phyloP scores from a whole-genome alignment of 257 asterid genomes.

The Marsdenia floribunda region DNA sequence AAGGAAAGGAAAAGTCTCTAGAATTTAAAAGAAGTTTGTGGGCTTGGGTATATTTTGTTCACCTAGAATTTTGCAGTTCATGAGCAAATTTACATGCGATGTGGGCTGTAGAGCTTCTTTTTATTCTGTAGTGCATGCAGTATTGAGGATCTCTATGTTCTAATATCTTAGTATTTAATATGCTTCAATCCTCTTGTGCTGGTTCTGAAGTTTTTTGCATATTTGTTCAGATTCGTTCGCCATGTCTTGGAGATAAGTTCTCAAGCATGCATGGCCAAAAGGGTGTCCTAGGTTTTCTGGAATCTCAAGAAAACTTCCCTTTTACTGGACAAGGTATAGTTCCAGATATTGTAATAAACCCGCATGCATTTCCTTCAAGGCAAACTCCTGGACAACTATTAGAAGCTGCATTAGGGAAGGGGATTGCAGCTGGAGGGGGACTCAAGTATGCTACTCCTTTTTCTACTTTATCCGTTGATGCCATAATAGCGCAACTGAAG shows the following conservation, averaged over 20 bases:
- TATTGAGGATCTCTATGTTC: background rate
- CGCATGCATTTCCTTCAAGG: slow-evolving; percentile 94
- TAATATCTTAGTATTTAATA: background rate
- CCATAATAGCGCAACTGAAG: slow-evolving; percentile 70
- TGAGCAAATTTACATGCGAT: background rate
- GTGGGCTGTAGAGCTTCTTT: background rate
- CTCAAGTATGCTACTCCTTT: slow-evolving; percentile 85
- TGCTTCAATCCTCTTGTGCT: background rate
- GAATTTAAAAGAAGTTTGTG: background rate
- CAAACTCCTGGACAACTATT: slow-evolving; percentile 95
- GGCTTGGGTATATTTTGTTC: background rate
- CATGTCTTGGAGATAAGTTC: slow-evolving; percentile 93
- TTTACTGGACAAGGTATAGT: slow-evolving; percentile 82
- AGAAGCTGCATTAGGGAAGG: slow-evolving; percentile 89
- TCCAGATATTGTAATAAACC: slow-evolving; percentile 93
- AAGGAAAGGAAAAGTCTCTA: background rate
- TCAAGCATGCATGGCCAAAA: slow-evolving; percentile 99
- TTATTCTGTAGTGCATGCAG: background rate
- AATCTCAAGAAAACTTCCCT: slow-evolving; percentile 88
- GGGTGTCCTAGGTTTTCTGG: slow-evolving; percentile 86
- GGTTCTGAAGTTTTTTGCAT: slow-evolving; percentile 10
- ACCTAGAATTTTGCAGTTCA: background rate
- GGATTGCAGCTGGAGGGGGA: slow-evolving; percentile 77
- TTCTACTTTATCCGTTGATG: slow-evolving; percentile 70
- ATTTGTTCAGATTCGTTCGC: slow-evolving; percentile 74